A percentile compares a stretch with the other conserved stretches of the same genome.
Evolutionary conservation across 208 protist species (phyloP).

Genomic region (Trypanosoma platydactyli): DNA sequence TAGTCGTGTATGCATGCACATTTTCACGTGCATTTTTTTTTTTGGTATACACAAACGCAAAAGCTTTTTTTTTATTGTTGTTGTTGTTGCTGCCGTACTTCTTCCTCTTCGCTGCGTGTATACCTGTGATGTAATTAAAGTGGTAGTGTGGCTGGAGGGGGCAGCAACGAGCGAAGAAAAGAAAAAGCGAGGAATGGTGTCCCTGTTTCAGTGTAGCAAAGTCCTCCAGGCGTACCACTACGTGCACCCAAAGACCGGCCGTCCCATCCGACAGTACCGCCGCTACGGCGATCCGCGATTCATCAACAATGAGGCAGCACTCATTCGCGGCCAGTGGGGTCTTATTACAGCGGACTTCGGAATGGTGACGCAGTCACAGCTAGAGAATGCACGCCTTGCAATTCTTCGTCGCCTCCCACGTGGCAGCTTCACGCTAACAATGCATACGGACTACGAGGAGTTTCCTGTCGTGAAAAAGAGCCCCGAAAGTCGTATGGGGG

Average conservation of each 20-base stretch:
- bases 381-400: slow-evolving; percentile 85
- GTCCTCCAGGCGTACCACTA: slow-evolving; percentile 81
- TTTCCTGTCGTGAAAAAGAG: slow-evolving; percentile 89
- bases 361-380: slow-evolving; percentile 88
- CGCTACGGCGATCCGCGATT: slow-evolving; percentile 88
- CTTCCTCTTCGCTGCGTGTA: slow-evolving; percentile 15
- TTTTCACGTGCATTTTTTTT: slow-evolving; percentile 1
- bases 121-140: not conserved
- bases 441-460: slow-evolving; percentile 91
- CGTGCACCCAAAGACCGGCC: slow-evolving; percentile 83
- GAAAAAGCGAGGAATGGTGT: slow-evolving; percentile 10
- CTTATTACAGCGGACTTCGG: slow-evolving; percentile 91
- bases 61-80: slow-evolving; percentile 9
- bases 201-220: slow-evolving; percentile 38
- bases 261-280: slow-evolving; percentile 81
- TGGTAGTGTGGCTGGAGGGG: not conserved
- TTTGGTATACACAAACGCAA: not conserved
- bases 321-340: slow-evolving; percentile 76
- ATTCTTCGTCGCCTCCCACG: slow-evolving; percentile 86
- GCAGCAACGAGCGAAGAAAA: not conserved
- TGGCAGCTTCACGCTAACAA: slow-evolving; percentile 77
- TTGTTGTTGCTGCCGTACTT: not conserved
- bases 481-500: slow-evolving; percentile 89
- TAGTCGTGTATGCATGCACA: slow-evolving; percentile 14
- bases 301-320: slow-evolving; percentile 90